A percentile compares a stretch with the other conserved stretches of the same genome.
Conservation (phyloP, 2,329 filamentous ascomycete species). For the Colletotrichum sp. region DNA sequence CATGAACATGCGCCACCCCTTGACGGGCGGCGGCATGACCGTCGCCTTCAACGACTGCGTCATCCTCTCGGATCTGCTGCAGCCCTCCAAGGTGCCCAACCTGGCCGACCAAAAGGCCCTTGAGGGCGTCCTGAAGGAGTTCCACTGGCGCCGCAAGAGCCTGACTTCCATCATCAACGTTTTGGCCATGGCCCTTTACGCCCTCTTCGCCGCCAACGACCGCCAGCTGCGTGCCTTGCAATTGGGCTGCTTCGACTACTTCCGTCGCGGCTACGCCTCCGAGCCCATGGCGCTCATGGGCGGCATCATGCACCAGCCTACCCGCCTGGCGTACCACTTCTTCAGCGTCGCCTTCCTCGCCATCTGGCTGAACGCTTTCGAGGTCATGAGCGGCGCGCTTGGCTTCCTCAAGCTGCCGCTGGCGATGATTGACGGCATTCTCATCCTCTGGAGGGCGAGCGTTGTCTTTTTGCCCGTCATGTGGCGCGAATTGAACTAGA, state of each 20-base stretch:
- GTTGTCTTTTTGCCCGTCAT: constrained; percentile 85
- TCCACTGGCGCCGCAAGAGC: constrained; percentile 88
- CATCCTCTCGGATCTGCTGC: constrained; percentile 75
- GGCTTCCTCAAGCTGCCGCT: constrained; percentile 67
- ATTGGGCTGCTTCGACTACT: constrained; percentile 91
- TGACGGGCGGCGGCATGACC: constrained; percentile 98
- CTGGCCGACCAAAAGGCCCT: constrained; percentile 73
- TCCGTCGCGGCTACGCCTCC: constrained; percentile 76
- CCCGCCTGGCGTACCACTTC: constrained; percentile 88
- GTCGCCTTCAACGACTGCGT: constrained; percentile 94
- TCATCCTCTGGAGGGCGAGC: constrained; percentile 81
- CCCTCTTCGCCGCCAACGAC: constrained; percentile 87
- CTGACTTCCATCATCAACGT: constrained; percentile 93
- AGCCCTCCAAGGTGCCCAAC: constrained; percentile 69
- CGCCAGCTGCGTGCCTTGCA: constrained; percentile 80
- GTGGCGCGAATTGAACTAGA: constrained; percentile 63
- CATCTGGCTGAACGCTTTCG: constrained; percentile 68
- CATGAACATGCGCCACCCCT: constrained; percentile 98
- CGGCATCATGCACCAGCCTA: constrained; percentile 79
- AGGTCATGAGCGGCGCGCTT: constrained; percentile 47
- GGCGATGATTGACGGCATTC: constrained; percentile 66
- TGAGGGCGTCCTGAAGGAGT: constrained; percentile 69
- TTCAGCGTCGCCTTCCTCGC: constrained; percentile 90
- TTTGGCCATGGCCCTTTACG: constrained; percentile 92
- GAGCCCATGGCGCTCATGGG: constrained; percentile 83